phyloP scores from a whole-genome alignment of 2,329 filamentous ascomycete species.

The Aspergillus sp. region DNA sequence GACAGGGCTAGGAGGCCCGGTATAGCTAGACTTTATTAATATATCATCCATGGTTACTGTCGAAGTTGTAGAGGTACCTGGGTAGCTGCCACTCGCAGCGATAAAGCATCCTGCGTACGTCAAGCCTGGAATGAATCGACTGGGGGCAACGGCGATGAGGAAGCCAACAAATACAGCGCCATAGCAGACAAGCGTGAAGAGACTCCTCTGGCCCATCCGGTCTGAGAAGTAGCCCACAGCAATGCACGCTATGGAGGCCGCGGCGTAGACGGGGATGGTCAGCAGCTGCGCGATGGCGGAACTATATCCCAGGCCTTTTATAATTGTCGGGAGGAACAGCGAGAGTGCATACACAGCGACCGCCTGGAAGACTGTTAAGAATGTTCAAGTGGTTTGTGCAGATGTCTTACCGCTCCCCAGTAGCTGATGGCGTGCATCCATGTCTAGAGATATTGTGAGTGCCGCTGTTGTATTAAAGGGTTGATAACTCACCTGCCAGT shows the following conservation, averaged over 20 bases:
- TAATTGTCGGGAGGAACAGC: conserved; percentile 41
- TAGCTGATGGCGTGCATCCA: neutral
- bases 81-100: conserved; percentile 24
- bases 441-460: neutral
- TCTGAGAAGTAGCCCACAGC: conserved; percentile 59
- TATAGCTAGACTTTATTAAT: conserved; percentile 33
- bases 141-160: conserved; percentile 49
- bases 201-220: conserved; percentile 48
- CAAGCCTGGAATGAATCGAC: conserved; percentile 38
- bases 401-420: neutral
- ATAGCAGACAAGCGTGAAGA: conserved; percentile 54
- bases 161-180: conserved; percentile 38
- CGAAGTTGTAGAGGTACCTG: conserved; percentile 30
- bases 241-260: conserved; percentile 38
- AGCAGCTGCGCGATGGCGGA: conserved; percentile 41
- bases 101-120: conserved; percentile 52
- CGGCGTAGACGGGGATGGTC: conserved; percentile 42
- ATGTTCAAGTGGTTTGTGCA: neutral
- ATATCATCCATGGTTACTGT: no score
- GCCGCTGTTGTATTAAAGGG: neutral
- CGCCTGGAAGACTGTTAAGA: neutral
- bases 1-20: conserved; percentile 44
- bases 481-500: conserved; percentile 41
- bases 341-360: conserved; percentile 32
- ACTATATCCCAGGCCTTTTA: conserved; percentile 42